phyloP scores from a whole-genome alignment of 176 grass and related monocot species.

The Rhynchospora breviuscula region DNA sequence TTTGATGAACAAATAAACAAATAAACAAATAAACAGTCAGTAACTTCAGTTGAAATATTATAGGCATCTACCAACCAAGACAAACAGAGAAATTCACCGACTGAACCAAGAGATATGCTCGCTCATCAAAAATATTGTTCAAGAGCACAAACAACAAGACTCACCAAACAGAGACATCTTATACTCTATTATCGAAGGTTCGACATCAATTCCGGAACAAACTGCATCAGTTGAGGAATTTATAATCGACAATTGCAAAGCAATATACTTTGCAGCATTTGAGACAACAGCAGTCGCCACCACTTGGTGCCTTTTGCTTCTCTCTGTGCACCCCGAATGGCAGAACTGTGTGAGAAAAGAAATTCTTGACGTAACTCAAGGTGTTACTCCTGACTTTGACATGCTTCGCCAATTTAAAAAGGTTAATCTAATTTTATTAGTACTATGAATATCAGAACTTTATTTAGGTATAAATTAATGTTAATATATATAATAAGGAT shows the following conservation, averaged over 20 bases:
- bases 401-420: constrained; percentile 45
- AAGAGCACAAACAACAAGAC: not conserved
- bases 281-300: constrained; percentile 65
- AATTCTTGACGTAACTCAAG: constrained; percentile 31
- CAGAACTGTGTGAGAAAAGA: constrained; percentile 54
- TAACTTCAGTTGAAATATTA: not conserved
- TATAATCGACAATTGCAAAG: constrained; percentile 95
- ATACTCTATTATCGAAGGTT: constrained; percentile 40
- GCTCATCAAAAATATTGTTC: constrained; percentile 37
- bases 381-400: constrained; percentile 30
- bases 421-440: constrained; percentile 3
- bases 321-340: constrained; percentile 69
- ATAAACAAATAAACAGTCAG: not conserved
- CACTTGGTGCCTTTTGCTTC: constrained; percentile 83
- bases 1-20: not conserved
- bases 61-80: constrained; percentile 36
- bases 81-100: constrained; percentile 41
- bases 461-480: too few species aligned
- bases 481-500: too few species aligned
- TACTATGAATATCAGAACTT: too few species aligned
- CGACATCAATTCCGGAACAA: not conserved
- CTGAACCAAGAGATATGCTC: constrained; percentile 49
- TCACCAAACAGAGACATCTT: constrained; percentile 14
- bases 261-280: constrained; percentile 72
- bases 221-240: constrained; percentile 39